Evolutionary conservation across 495 filamentous ascomycete species (phyloP).

Genomic region (Delitschia confertaspora): DNA sequence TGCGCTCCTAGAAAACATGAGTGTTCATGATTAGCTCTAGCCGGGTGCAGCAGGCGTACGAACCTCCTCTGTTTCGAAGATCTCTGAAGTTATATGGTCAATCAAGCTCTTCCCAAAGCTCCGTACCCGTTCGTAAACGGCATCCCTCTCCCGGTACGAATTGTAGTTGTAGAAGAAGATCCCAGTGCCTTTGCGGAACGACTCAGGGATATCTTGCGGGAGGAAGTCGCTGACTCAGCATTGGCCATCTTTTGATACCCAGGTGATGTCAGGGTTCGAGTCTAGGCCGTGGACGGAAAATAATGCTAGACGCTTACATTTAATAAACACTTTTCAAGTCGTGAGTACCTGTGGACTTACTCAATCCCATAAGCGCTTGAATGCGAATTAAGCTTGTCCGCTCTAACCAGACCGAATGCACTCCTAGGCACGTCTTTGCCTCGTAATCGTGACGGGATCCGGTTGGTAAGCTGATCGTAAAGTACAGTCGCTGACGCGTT

Average conservation of each 20-base stretch:
- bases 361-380: slow-evolving; percentile 1
- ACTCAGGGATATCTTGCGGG: neutral
- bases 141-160: slow-evolving; percentile 1
- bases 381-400: neutral
- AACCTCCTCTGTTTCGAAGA: neutral
- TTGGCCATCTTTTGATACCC: neutral
- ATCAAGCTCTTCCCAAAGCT: neutral
- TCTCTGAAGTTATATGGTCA: neutral
- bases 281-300: neutral
- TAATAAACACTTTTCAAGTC: neutral
- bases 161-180: slow-evolving; percentile 2
- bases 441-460: slow-evolving; percentile 2
- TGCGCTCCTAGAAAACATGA: neutral
- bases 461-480: slow-evolving; percentile 4
- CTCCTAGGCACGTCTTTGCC: slow-evolving; percentile 4
- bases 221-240: slow-evolving; percentile 1
- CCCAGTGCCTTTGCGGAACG: neutral
- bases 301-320: slow-evolving; percentile 1
- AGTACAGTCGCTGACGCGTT: slow-evolving; percentile 1
- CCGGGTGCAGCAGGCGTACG: neutral
- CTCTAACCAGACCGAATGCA: slow-evolving; percentile 6
- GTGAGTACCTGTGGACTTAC: neutral
- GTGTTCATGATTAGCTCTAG: neutral
- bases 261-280: slow-evolving; percentile 1
- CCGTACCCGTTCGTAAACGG: neutral